phyloP scores from a whole-genome alignment of 257 asterid species.

The Avicennia marina region DNA sequence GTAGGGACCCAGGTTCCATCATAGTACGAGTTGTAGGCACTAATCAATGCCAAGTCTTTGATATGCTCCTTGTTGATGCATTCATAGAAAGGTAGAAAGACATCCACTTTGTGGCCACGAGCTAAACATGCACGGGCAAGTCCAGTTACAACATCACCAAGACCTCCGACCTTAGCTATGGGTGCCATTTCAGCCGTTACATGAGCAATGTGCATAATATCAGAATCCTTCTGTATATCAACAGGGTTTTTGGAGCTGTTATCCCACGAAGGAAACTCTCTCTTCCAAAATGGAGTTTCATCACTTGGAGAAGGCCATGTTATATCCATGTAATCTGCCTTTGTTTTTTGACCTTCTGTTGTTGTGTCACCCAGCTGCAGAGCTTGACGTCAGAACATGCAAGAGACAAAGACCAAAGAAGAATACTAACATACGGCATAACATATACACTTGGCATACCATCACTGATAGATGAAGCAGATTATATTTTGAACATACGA shows the following conservation, averaged over 20 bases:
- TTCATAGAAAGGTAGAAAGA: slow-evolving; percentile 82
- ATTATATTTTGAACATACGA: slow-evolving; percentile 2
- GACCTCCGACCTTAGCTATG: slow-evolving; percentile 86
- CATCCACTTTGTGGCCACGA: slow-evolving; percentile 73
- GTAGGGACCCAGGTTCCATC: slow-evolving; percentile 70
- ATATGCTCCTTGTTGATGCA: slow-evolving; percentile 56
- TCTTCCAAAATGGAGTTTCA: slow-evolving; percentile 70
- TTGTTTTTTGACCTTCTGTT: slow-evolving; percentile 24
- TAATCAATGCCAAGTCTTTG: slow-evolving; percentile 39
- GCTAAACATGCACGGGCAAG: slow-evolving; percentile 64
- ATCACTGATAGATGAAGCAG: neutral
- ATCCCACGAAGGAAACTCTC: slow-evolving; percentile 60
- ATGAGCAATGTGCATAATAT: slow-evolving; percentile 63
- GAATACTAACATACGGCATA: neutral
- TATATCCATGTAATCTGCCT: slow-evolving; percentile 28
- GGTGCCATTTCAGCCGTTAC: slow-evolving; percentile 90
- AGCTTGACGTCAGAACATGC: slow-evolving; percentile 19
- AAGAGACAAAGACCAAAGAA: slow-evolving; percentile 12
- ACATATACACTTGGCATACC: neutral
- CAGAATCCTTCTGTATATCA: slow-evolving; percentile 51
- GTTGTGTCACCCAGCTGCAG: slow-evolving; percentile 41
- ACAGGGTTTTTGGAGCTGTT: slow-evolving; percentile 26
- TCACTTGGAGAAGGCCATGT: slow-evolving; percentile 83
- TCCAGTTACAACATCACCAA: slow-evolving; percentile 86
- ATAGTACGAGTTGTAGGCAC: slow-evolving; percentile 52